These are phyloP conservation scores for Moricandia arvensis DNA, from an alignment of 345 rosid species.

Conservation along the genomic window DNA sequence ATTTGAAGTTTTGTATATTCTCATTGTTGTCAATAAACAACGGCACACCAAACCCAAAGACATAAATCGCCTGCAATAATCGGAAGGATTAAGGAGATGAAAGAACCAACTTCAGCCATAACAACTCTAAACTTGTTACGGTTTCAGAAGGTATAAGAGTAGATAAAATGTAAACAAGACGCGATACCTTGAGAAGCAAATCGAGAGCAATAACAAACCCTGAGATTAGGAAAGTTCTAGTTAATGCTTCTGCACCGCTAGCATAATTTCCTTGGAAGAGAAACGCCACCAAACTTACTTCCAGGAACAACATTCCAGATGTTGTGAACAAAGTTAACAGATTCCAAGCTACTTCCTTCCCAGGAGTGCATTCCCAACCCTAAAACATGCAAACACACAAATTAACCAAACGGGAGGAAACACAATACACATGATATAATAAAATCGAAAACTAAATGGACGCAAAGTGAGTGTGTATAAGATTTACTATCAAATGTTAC, in stretches of 20 bases:
- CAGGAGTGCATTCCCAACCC: conserved; percentile 87
- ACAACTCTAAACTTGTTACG: not conserved
- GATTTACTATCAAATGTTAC: not conserved
- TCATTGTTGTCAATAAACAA: conserved; percentile 65
- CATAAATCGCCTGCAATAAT: conserved; percentile 57
- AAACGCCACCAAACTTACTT: conserved; percentile 95
- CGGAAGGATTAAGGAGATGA: not conserved
- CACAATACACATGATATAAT: not conserved
- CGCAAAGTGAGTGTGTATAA: not conserved
- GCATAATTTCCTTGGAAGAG: conserved; percentile 84
- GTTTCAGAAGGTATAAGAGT: not conserved
- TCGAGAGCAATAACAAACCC: conserved; percentile 74
- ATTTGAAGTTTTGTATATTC: conserved; percentile 51
- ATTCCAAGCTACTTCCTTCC: conserved; percentile 82
- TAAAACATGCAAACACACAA: conserved; percentile 19
- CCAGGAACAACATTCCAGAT: conserved; percentile 90
- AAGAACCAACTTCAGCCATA: not conserved
- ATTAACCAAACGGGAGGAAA: not conserved
- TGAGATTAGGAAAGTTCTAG: conserved; percentile 74
- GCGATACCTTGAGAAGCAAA: conserved; percentile 74
- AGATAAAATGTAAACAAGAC: not conserved
- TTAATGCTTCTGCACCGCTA: conserved; percentile 70
- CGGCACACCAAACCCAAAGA: conserved; percentile 75
- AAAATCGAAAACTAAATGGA: not conserved
- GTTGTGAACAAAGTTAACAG: conserved; percentile 70